Base-by-base conservation (phyloP, 2,329 filamentous ascomycete species). In the Apiospora sp. region DNA sequence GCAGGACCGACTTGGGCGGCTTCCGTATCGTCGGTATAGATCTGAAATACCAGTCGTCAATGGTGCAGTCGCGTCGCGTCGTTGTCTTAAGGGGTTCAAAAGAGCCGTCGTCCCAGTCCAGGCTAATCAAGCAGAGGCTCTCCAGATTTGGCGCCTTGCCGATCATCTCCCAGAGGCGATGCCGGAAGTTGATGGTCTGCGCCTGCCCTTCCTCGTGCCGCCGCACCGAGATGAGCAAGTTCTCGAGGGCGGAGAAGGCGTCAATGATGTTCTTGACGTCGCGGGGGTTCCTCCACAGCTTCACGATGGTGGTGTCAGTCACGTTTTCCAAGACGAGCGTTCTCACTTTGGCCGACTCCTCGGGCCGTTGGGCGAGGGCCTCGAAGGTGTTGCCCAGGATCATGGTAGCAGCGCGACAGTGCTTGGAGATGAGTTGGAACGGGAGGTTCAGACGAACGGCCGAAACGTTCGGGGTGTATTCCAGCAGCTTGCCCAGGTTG, bases 301-400 rank as follows among this genome's bases (percentile, higher is more conserved):
- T 83, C 19, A 84, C 84, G 34, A 88, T 78, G 24, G 86, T 83
- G 12, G 83, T 81, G 73, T 88, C 86, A 8, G 84, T 85, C 69
- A 89, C 79, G 69, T 87, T 86, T 73, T 89, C 87, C 3, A 89
- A 74, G 0, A 88, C 86, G 51, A 89, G 77, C 0, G 84, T 84
- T 74, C 84, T 82, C 4, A 89, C 80, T 3, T 77, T 72, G 44
- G 80, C 79, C 12, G 84, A 84, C 71, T 87, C 86, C 71, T 86
- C 83, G 1, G 83, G 81, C 8, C 87, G 82, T 43, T 80, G 78
- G 3, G 84, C 84, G 69, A 89, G 80, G 4, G 85, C 86, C 73
- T 86, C 86, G 72, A 89, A 80, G 4, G 85, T 87, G 72, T 87
- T 88, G 70, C 86, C 87, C 22, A 89, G 79, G n/a, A 89, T 84